Evolutionary conservation across 495 filamentous ascomycete genomes (phyloP), one percentile per base, ranked within the genome.

Genomic region (Lophium mytilinum): DNA sequence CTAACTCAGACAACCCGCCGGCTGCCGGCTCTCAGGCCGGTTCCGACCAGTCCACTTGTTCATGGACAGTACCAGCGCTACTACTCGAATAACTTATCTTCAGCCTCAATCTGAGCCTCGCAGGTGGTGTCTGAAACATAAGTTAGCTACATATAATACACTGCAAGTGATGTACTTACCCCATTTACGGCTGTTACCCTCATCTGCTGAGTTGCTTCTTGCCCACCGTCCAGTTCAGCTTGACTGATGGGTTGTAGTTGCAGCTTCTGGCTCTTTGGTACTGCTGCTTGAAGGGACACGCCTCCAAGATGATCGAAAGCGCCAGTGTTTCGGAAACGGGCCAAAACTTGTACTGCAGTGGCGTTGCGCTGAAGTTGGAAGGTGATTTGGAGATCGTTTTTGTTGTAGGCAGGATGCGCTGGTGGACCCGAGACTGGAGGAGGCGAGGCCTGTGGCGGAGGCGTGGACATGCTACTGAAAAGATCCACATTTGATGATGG

Each of bases 31-130:
- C 24, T 72, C 62, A 77, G 9, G 75, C 72, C 35, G 90, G 88
- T 70, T 98, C 93, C 49, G 84, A 81, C 93, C 93, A 98, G 75
- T 96, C 91, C 55, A 96, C 90, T 72, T 96, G 89, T 63, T 98
- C 94, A 65, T 83, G 87, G 8, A 94, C 81, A 50, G 83, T 75
- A n/a, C 74, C 77, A 24, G 81, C 78, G 51, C 85, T 84, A 62
- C 85, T 84, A 62, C 83, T 86, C 37, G 79, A 75, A 71, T 88
- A 96, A 50, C 82, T 82, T 65, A 98, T 79, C 74, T 88, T 91
- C 61, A 98, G 77, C 68, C 94, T 80, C 61, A 98, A 73, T 36
- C 90, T 83, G 55, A 98, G 76, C 67, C 78, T 82, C 52, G 85
- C 72, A 43, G 85, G 86, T 60, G 85, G 77, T 45, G 78, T 69